Evolutionary conservation across 345 rosid genomes (phyloP), one percentile per base, ranked within the genome.

Genomic region (Salix exigua): DNA sequence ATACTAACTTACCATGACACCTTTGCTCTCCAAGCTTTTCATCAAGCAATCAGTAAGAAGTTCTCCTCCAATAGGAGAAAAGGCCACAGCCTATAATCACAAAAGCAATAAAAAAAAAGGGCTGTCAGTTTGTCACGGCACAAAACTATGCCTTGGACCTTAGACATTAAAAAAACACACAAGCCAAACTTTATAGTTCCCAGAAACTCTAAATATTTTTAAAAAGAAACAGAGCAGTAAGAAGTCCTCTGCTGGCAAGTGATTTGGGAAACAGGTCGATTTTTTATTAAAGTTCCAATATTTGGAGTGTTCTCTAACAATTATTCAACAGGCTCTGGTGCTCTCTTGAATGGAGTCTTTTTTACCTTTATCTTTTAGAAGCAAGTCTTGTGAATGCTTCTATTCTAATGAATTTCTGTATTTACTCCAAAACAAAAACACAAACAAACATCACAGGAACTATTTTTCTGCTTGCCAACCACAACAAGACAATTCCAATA

Each of bases 1-100:
- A 33, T 25, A 71, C 81, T 62, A 70, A 82, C 91, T 87, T 85
- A 96, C 99, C 85, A 78, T 83, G 72, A 91, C 81, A 75, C 97
- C 94, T 83, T 92, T 96, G 85, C 98, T 89, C 89, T 92, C 99
- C 88, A 96, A 88, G 89, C 99, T 96, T 87, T 90, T 92, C 86
- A 87, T 84, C 85, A 96, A 82, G 93, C 99, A 92, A 75, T 96
- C 97, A 10, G 97, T 91, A 70, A 96, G 94, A 82, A 92, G 80
- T 50, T 94, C 99, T 72, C 99, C 99, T 79, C 99, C 99, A 74
- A 96, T 79, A 50, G 97, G 94, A 83, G 97, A 88, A 77, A 94
- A 77, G 21, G 86, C 71, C 61, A 94, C 99, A 72, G 93, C 97
- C 98, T 94, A 68, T 61, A 53, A 60, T 67, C 17, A 66, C 67